phyloP scores from a whole-genome alignment of 208 protist genomes.

The Lotmaria passim region DNA sequence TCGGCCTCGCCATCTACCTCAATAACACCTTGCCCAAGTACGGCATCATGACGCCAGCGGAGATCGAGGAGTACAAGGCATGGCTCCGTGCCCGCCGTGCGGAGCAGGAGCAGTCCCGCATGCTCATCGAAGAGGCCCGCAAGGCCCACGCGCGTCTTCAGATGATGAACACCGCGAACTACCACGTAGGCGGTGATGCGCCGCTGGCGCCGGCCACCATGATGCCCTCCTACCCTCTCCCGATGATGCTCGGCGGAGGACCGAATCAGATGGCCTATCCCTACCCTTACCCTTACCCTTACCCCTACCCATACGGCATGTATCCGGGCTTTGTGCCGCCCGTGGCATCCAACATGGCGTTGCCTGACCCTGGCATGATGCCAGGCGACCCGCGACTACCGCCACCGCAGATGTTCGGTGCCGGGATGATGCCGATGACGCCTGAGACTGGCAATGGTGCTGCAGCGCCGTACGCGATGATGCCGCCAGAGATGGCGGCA shows the following conservation, averaged over 20 bases:
- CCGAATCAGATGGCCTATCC: constrained; percentile 14
- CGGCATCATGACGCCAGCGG: constrained; percentile 68
- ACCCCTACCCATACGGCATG: constrained; percentile 13
- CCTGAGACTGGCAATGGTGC: background rate
- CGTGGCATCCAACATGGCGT: background rate
- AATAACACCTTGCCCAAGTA: constrained; percentile 78
- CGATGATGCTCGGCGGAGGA: constrained; percentile 5
- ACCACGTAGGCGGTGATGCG: constrained; percentile 12
- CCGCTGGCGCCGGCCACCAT: constrained; percentile 6
- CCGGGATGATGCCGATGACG: constrained; percentile 23
- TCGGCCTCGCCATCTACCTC: constrained; percentile 64
- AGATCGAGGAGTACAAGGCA: constrained; percentile 80
- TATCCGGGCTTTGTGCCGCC: background rate
- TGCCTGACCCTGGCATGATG: background rate
- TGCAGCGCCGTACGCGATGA: constrained; percentile 6
- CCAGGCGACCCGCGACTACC: constrained; percentile 10
- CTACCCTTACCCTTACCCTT: constrained; percentile 2
- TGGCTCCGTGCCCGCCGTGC: constrained; percentile 55
- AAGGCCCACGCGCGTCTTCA: constrained; percentile 56
- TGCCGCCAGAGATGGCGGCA: constrained; percentile 1
- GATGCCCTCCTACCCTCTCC: constrained; percentile 10
- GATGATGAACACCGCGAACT: constrained; percentile 38
- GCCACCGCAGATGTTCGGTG: constrained; percentile 33
- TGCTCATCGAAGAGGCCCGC: constrained; percentile 57
- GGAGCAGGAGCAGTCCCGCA: constrained; percentile 51